phyloP scores from a whole-genome alignment of 2,329 filamentous ascomycete genomes.

The Colletotrichum brevisporum region DNA sequence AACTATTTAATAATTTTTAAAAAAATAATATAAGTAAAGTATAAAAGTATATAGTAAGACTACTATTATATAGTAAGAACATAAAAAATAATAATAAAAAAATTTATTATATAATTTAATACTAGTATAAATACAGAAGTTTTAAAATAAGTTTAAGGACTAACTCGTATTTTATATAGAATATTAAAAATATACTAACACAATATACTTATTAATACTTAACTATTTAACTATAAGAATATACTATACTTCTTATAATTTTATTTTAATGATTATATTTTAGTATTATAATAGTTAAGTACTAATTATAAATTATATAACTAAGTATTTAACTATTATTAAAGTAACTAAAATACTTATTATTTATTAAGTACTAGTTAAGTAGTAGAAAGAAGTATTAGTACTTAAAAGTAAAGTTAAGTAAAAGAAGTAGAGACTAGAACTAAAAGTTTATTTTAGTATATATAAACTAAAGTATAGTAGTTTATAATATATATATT shows the following conservation, averaged over 20 bases:
- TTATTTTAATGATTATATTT: not conserved
- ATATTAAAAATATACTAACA: not conserved
- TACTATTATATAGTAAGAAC: conserved; percentile 24
- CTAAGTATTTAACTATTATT: conserved; percentile 39
- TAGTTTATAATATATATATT: conserved; percentile 40
- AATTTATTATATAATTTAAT: conserved; percentile 17
- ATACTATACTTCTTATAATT: not conserved
- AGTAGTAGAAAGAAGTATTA: not conserved
- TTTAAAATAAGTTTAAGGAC: not conserved
- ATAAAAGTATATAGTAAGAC: conserved; percentile 25
- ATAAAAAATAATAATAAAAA: conserved; percentile 8
- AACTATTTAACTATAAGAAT: not conserved
- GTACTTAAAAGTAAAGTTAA: not conserved
- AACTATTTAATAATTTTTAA: conserved; percentile 34
- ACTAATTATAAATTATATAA: conserved; percentile 28
- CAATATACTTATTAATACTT: not conserved
- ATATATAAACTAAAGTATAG: conserved; percentile 23
- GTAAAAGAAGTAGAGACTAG: not conserved
- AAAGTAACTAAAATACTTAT: conserved; percentile 39
- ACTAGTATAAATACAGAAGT: not conserved
- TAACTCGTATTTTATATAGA: not conserved
- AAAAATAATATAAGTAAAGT: conserved; percentile 33
- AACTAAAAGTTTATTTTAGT: conserved; percentile 28
- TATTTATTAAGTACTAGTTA: conserved; percentile 14
- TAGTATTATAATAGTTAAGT: conserved; percentile 36